Base-by-base conservation (phyloP, 108 stramenopile species). In the Stephanodiscus triporus region DNA sequence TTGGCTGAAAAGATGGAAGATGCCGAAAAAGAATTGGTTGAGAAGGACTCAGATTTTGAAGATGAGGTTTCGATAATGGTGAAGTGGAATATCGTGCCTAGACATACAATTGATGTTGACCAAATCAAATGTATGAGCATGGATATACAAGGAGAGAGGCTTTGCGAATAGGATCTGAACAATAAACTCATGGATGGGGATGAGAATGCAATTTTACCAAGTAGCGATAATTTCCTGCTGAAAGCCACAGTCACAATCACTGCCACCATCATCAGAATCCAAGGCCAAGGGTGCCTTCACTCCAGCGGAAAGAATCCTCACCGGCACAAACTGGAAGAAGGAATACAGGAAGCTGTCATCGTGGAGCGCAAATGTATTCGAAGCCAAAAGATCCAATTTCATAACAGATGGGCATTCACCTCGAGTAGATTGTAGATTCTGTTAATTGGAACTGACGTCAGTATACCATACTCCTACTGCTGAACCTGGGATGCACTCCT, bases 401-500 rank as follows among this genome's bases (percentile, higher is more conserved):
- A 78, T 32, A 81, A 58, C 49, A 19, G 80, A n/a, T n/a, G n/a
- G 80, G 19, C 66, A 45, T 48, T 60, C 72, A 24, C 76, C 58
- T n/a, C 37, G 32, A 60, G n/a, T 17, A 58, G 14, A 45, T 0
- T 22, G 70, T 72, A 19, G 48, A 9, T 54, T 65, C 76, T 62
- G 27, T 43, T 5, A 75, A 24, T 40, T 78, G 76, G 76, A 73
- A 37, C 34, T 57, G 76, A 53, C 60, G 76, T 22, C 47, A 64
- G 9, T 77, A 77, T 30, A 78, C 82, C 6, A 74, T 93, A n/a
- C 86, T 87, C 50, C 64, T 93, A 56, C 60, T 87, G 63, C 43
- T 93, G 68, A 75, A 77, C 43, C 66, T 93, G 92, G 92, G 92
- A 93, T 80, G 88, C 75, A n/a, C 88, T n/a, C 87, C 7, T 14